These are phyloP conservation scores for Microbotryum silenes-acaulis DNA, from an alignment of 1,284 basidiomycete genomes.

Conservation along the genomic window DNA sequence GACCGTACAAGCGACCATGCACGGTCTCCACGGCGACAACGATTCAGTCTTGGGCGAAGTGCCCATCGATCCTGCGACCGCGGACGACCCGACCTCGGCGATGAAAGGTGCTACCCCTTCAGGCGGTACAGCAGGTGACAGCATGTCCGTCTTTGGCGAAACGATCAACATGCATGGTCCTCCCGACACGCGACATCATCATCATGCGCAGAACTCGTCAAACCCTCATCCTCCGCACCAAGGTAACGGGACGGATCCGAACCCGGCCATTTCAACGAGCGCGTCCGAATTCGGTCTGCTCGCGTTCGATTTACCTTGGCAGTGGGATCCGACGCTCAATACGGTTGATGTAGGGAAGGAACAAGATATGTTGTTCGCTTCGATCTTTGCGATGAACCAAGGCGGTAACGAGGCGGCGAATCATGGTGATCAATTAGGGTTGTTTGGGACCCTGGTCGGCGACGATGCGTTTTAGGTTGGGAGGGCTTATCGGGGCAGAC, in stretches of 20 bases:
- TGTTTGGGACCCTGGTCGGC: conserved; percentile 25
- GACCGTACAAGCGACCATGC: not conserved
- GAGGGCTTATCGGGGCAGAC: not conserved
- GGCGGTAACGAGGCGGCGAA: conserved; percentile 1
- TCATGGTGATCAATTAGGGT: conserved; percentile 11
- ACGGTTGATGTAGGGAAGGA: conserved; percentile 23
- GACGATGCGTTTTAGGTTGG: conserved; percentile 15
- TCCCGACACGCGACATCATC: not conserved
- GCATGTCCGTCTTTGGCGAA: not conserved
- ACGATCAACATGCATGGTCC: not conserved
- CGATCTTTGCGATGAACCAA: conserved; percentile 16
- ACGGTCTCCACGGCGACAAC: not conserved
- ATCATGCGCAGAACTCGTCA: not conserved
- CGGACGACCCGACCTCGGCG: not conserved
- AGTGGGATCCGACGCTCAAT: conserved; percentile 23
- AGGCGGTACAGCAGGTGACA: not conserved
- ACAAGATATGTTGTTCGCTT: conserved; percentile 29
- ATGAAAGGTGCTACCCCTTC: not conserved
- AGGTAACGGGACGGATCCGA: not conserved
- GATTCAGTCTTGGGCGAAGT: not conserved
- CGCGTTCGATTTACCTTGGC: conserved; percentile 13
- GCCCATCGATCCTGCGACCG: too few species aligned
- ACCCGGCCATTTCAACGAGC: not conserved
- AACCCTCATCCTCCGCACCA: not conserved
- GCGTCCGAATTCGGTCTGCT: not conserved